These are phyloP conservation scores for Colletotrichum cordylinicola DNA, from an alignment of 2,329 filamentous ascomycete genomes.

Conservation along the genomic window DNA sequence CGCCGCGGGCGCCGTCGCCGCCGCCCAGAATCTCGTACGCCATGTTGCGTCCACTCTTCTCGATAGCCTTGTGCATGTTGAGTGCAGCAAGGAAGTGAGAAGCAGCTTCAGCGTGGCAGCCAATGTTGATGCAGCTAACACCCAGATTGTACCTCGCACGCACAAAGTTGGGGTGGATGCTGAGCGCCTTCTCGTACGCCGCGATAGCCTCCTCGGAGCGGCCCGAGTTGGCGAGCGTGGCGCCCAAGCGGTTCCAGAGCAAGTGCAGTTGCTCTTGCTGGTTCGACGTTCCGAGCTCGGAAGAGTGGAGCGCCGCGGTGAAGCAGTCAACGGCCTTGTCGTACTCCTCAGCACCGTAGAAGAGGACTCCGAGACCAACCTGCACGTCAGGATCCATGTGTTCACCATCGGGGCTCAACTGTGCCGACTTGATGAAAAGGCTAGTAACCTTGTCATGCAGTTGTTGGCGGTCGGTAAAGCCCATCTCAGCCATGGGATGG, in stretches of 20 bases:
- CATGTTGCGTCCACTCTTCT: slow-evolving; percentile 82
- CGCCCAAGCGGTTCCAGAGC: slow-evolving; percentile 95
- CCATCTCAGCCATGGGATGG: slow-evolving; percentile 80
- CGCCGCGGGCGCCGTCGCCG: slow-evolving; percentile 39
- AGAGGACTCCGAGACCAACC: slow-evolving; percentile 93
- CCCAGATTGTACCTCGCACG: slow-evolving; percentile 96
- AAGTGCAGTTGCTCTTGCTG: slow-evolving; percentile 87
- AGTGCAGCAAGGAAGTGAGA: slow-evolving; percentile 91
- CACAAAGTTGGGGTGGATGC: slow-evolving; percentile 93
- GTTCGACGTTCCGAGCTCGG: slow-evolving; percentile 84
- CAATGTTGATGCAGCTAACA: slow-evolving; percentile 96
- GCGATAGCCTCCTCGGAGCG: slow-evolving; percentile 95
- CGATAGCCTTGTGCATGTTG: slow-evolving; percentile 94
- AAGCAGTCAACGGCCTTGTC: slow-evolving; percentile 99
- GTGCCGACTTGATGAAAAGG: slow-evolving; percentile 90
- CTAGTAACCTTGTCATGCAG: slow-evolving; percentile 91
- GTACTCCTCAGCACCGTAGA: slow-evolving; percentile 98
- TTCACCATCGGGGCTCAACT: slow-evolving; percentile 87
- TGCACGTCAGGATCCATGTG: slow-evolving; percentile 99
- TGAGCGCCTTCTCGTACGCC: slow-evolving; percentile 91
- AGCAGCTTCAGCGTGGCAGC: slow-evolving; percentile 91
- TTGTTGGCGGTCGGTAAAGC: slow-evolving; percentile 90
- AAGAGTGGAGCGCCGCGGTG: slow-evolving; percentile 84
- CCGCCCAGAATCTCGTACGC: slow-evolving; percentile 80
- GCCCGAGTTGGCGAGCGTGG: slow-evolving; percentile 93